Percentiles rank a stretch among this genome's conserved stretches.
phyloP scores from a whole-genome alignment of 192 early-diverging fungal species.

The Oehlia diaphana region DNA sequence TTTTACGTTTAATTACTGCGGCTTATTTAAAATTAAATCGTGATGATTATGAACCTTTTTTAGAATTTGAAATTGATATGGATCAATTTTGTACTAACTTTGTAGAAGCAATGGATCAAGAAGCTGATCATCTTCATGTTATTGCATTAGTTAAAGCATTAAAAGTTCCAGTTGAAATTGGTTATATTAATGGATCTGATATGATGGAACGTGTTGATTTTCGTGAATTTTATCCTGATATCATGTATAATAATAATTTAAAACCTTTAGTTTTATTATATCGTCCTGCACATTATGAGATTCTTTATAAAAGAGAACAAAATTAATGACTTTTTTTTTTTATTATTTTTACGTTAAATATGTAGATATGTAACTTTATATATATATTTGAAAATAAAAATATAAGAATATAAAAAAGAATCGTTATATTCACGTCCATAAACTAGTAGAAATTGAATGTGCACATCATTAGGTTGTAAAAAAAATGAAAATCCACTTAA shows the following conservation, averaged over 20 bases:
- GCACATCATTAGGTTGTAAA: too few relatives aligned
- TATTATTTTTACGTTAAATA: too few relatives aligned
- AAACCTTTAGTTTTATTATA: constrained; percentile 50
- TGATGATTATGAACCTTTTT: constrained; percentile 59
- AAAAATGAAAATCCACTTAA: too few relatives aligned
- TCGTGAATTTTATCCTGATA: constrained; percentile 72
- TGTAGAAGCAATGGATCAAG: constrained; percentile 64
- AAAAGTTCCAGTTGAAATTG: constrained; percentile 63
- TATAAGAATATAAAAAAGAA: too few relatives aligned
- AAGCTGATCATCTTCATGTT: constrained; percentile 79
- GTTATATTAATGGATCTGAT: constrained; percentile 63
- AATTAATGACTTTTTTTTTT: not conserved
- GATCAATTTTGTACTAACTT: constrained; percentile 55
- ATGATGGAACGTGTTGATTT: constrained; percentile 58
- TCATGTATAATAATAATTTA: constrained; percentile 29
- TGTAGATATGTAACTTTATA: too few relatives aligned
- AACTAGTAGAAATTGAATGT: too few relatives aligned
- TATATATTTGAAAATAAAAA: too few relatives aligned
- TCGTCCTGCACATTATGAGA: constrained; percentile 74
- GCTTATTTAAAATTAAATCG: constrained; percentile 54
- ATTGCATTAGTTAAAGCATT: constrained; percentile 70
- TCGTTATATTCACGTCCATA: too few relatives aligned
- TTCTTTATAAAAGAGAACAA: constrained; percentile 55
- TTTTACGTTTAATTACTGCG: constrained; percentile 55
- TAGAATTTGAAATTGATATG: constrained; percentile 54